A percentile compares a stretch with the other conserved stretches of the same genome.
phyloP scores from a whole-genome alignment of 805 yeast genomes.

The Starmerella lactis-condensi region DNA sequence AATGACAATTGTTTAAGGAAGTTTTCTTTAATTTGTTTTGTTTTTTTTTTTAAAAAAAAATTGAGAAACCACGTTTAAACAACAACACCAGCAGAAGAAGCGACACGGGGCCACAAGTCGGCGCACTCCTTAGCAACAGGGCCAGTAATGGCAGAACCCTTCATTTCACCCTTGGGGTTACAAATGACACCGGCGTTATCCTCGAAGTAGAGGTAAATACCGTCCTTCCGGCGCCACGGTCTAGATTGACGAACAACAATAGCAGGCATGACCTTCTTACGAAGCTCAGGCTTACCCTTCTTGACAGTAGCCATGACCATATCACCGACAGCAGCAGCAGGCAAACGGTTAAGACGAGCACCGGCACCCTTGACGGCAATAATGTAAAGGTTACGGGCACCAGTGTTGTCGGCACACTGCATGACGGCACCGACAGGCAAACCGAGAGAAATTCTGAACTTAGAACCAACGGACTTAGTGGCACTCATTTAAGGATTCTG shows the following conservation, averaged over 20 bases:
- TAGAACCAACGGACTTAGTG: conserved; percentile 42
- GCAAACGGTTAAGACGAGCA: conserved; percentile 99
- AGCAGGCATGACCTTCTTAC: conserved; percentile 99
- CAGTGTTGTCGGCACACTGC: conserved; percentile 99
- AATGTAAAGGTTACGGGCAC: conserved; percentile 98
- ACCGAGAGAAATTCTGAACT: conserved; percentile 99
- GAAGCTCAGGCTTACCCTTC: conserved; percentile 99
- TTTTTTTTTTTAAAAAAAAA: neutral
- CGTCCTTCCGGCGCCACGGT: conserved; percentile 99
- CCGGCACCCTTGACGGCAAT: conserved; percentile 98
- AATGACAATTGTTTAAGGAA: too few relatives aligned
- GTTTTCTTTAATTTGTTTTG: too few relatives aligned
- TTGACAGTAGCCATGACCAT: conserved; percentile 71
- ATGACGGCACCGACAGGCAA: conserved; percentile 98
- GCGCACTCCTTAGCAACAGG: conserved; percentile 99
- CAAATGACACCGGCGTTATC: conserved; percentile 99
- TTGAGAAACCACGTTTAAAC: conserved; percentile 37
- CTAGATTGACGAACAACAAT: conserved; percentile 97
- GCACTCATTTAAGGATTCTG: conserved; percentile 15
- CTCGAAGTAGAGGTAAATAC: conserved; percentile 98
- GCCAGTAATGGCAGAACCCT: conserved; percentile 99
- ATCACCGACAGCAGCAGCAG: conserved; percentile 99
- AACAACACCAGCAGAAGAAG: conserved; percentile 99
- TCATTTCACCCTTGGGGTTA: conserved; percentile 99
- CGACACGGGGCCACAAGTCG: conserved; percentile 99